Evolutionary conservation across 441 rosid genomes (phyloP).

Genomic region (Theobroma grandiflorum): DNA sequence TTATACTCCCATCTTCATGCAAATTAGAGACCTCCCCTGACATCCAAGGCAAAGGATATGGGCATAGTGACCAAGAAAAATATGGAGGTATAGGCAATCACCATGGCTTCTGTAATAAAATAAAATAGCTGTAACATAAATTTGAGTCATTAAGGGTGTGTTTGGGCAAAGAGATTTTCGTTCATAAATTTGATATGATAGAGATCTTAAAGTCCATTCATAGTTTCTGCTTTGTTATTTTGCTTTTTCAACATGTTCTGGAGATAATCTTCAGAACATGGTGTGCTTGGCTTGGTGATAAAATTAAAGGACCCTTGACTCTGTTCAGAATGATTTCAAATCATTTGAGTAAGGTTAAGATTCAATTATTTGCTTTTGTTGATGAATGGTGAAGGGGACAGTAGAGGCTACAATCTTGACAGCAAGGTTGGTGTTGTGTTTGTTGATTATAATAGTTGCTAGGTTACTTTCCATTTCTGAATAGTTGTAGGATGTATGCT

Average conservation of each 20-base stretch:
- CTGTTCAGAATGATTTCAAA: neutral
- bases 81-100: conserved; percentile 30
- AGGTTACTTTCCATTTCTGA: neutral
- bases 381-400: neutral
- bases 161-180: neutral
- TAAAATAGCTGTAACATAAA: neutral
- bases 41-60: conserved; percentile 29
- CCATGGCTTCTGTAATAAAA: neutral
- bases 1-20: neutral
- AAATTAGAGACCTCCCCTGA: conserved; percentile 39
- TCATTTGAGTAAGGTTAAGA: neutral
- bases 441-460: neutral
- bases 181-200: neutral
- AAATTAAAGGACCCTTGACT: neutral
- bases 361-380: conserved; percentile 1
- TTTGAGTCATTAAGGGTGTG: neutral
- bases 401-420: neutral
- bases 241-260: neutral
- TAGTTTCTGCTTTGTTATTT: neutral
- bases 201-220: neutral
- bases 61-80: conserved; percentile 34
- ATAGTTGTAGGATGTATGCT: neutral
- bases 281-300: neutral
- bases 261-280: neutral
- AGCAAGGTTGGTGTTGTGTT: neutral